phyloP scores from a whole-genome alignment of 1,284 basidiomycete species.

The Moesziomyces sp. region DNA sequence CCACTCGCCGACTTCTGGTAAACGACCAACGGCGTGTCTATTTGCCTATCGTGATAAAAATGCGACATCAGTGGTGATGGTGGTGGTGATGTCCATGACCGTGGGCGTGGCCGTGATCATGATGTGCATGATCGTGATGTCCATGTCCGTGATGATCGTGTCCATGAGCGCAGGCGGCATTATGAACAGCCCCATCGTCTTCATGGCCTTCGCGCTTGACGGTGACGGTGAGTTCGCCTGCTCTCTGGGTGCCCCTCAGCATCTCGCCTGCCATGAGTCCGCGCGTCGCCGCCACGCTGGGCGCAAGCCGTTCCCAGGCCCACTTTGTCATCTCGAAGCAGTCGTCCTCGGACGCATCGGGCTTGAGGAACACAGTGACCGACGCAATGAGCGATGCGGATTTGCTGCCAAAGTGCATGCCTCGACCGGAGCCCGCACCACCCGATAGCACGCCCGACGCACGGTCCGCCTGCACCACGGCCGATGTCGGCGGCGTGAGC shows the following conservation, averaged over 20 bases:
- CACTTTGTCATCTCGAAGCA: conserved; percentile 60
- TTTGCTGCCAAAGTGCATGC: conserved; percentile 51
- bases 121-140: conserved; percentile 38
- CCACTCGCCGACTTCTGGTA: no score
- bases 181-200: conserved; percentile 29
- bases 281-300: conserved; percentile 53
- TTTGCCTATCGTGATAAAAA: no score
- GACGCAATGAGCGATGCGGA: conserved; percentile 57
- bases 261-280: conserved; percentile 57
- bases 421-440: conserved; percentile 12
- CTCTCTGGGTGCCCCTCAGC: conserved; percentile 53
- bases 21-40: no score
- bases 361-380: conserved; percentile 51
- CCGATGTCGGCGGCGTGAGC: conserved; percentile 60
- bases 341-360: conserved; percentile 52
- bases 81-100: conserved; percentile 12
- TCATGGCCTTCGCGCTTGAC: conserved; percentile 57
- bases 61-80: background rate
- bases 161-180: conserved; percentile 15
- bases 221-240: conserved; percentile 61
- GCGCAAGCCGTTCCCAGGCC: conserved; percentile 61
- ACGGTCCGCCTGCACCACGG: conserved; percentile 35
- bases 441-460: conserved; percentile 41
- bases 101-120: conserved; percentile 19
- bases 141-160: conserved; percentile 37